Evolutionary conservation across 176 grass and related monocot species (phyloP), one percentile per base, ranked within the genome.

Genomic region (Carex parvula): DNA sequence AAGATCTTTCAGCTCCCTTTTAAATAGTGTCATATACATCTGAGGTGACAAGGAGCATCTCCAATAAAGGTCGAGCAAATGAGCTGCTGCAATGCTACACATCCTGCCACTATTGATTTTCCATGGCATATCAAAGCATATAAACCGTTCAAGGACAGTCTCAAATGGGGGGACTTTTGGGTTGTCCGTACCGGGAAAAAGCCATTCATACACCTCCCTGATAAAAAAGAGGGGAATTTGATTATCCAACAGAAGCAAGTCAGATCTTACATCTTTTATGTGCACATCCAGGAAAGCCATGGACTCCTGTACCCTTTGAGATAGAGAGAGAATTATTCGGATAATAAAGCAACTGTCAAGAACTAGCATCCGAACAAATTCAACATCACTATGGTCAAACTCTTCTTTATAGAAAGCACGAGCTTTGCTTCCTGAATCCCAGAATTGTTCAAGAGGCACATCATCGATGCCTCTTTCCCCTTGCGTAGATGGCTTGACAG

Each of bases 301-400:
- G 44, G 10, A 1, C 1, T 14, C 5, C 65, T 26, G 14, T 14
- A 1, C 18, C 42, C 9, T 14, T 4, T 0, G 0, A 0, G 0
- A 46, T 1, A 53, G 39, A 75, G 3, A 60, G 55, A 62, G 57
- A 64, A 3, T 21, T 5, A 82, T 59, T 20, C 18, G 14, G 79
- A 82, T 60, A 46, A 82, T 48, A 54, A 82, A 82, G 79, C 54
- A 84, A 64, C 81, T 67, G n/a, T 65, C 62, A 8, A 84, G 37
- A 32, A 84, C 6, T 60, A 84, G 24, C 61, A 70, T 84, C 37
- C 29, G 16, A 37, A 30, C 81, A 54, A 84, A 69, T 16, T 68
- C 18, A 41, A 18, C 59, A 67, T 29, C 1, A 14, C 35, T 7
- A 17, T 48, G 62, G 15, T 53, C 37, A n/a, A 84, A 48, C 32